A percentile compares a stretch with the other conserved stretches of the same genome.
These are phyloP conservation scores for Strobilomyces echinocephalus DNA, from an alignment of 768 basidiomycete genomes.

Conservation along the genomic window DNA sequence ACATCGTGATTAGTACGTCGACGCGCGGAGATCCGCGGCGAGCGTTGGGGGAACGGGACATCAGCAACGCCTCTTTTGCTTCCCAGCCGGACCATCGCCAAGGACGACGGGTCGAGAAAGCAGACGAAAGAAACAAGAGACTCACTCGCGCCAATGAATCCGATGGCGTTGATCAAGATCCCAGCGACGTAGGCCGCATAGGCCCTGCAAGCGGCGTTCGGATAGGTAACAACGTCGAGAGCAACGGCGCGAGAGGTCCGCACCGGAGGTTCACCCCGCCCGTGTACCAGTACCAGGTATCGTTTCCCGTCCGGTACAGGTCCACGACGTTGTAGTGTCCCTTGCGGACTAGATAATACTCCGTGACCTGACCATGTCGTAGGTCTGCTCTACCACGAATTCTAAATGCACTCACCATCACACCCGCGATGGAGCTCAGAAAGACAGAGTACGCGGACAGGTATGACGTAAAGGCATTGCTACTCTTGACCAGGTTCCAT, in stretches of 20 bases:
- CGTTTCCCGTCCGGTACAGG: slow-evolving; percentile 52
- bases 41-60: too few species aligned
- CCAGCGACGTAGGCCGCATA: slow-evolving; percentile 67
- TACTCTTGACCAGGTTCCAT: slow-evolving; percentile 70
- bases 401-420: slow-evolving; percentile 49
- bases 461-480: slow-evolving; percentile 75
- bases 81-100: background rate
- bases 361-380: slow-evolving; percentile 48
- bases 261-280: slow-evolving; percentile 70
- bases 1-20: background rate
- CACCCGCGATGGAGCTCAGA: slow-evolving; percentile 74
- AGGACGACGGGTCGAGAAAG: background rate
- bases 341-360: slow-evolving; percentile 70
- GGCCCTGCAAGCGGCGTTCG: slow-evolving; percentile 36
- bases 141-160: slow-evolving; percentile 72
- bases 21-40: background rate
- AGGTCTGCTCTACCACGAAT: background rate
- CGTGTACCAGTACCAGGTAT: slow-evolving; percentile 74
- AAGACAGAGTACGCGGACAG: slow-evolving; percentile 80
- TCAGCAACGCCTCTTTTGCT: background rate
- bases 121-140: slow-evolving; percentile 4
- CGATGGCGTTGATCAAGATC: slow-evolving; percentile 78
- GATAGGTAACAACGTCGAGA: background rate
- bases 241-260: background rate
- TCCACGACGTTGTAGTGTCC: slow-evolving; percentile 70